Base-by-base conservation (phyloP, 2,329 filamentous ascomycete genomes). In the Cladosporium halotolerans region DNA sequence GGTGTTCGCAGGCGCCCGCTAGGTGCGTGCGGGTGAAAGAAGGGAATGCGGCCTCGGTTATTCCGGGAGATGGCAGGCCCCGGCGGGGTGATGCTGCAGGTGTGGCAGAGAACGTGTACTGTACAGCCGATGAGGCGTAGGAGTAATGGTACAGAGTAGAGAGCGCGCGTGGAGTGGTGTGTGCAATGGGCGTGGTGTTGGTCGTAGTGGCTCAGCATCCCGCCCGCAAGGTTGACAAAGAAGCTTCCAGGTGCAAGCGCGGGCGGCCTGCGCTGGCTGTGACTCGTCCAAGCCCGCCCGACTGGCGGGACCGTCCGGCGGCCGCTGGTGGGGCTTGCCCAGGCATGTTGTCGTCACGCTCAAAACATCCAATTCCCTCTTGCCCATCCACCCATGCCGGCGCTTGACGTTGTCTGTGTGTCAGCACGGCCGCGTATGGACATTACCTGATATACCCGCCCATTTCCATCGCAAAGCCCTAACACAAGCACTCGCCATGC, bases 401-500 rank as follows among this genome's bases (percentile, higher is more conserved):
- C 23, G 7, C 23, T 28, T 34, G 10, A n/a, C 39, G 13, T 14
- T 47, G 34, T 47, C 16, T 4, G 23, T 28, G 23, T 28, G 23
- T 28, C 4, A 3, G 2, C 19, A 2, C 18, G 9, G 31, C 31
- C 38, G 32, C 41, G 18, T 40, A 51, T 51, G 48, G 48, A 19
- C 7, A 38, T 5, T 18, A 38, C 9, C 18, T 44, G n/a, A 43
- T 31, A 43, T 28, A 28, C 3, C 9, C 10, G 9, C 10, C 11
- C 38, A 41, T 36, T 9, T n/a, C 5, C 9, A 32, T 16, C 18
- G 16, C 23, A 28, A 28, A 28, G 23, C 23, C 19, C n/a, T 48
- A 10, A 47, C 7, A 41, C 43, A 13, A 43, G 9, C n/a, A 31
- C 41, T 14, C 31, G 43, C 11, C 60, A 97, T 97, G 92, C 91